Percentiles rank a stretch among this genome's conserved stretches.
Conservation (phyloP, 768 basidiomycete genomes). For the Podaxis sp. region DNA sequence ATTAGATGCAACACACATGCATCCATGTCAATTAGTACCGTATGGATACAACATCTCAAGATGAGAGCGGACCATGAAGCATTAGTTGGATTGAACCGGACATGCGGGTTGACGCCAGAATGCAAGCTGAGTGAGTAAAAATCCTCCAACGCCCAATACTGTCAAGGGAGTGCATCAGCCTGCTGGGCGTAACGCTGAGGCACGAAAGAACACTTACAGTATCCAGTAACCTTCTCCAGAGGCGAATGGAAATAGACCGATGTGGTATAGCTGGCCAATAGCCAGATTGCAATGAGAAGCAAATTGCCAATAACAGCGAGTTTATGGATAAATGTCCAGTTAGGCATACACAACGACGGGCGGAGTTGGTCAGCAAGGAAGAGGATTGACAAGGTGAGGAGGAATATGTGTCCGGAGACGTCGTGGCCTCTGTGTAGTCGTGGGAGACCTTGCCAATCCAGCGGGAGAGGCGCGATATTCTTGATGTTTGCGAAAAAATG, state of each 20-base stretch:
- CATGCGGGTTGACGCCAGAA: neutral
- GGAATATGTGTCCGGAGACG: conserved; percentile 90
- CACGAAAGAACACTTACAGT: conserved; percentile 48
- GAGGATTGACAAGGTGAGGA: conserved; percentile 74
- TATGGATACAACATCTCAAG: neutral
- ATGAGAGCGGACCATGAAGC: neutral
- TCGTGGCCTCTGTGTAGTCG: conserved; percentile 82
- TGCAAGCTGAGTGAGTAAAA: conserved; percentile 2
- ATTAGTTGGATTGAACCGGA: neutral
- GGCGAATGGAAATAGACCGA: conserved; percentile 90
- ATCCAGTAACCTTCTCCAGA: conserved; percentile 82
- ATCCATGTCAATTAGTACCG: neutral
- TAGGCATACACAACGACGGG: conserved; percentile 36
- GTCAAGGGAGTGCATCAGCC: neutral
- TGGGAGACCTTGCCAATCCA: conserved; percentile 47
- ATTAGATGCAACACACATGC: neutral
- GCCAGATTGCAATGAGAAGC: conserved; percentile 55
- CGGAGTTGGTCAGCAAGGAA: conserved; percentile 77
- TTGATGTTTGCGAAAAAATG: conserved; percentile 43
- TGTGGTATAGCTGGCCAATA: conserved; percentile 76
- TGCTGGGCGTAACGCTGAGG: neutral
- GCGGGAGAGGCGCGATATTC: conserved; percentile 20
- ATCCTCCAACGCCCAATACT: conserved; percentile 6
- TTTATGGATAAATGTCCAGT: conserved; percentile 41
- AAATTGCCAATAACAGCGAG: conserved; percentile 43